A percentile compares a stretch with the other conserved stretches of the same genome.
Conservation (phyloP, 176 grass and related monocot species). For the Cenchrus purpureus region DNA sequence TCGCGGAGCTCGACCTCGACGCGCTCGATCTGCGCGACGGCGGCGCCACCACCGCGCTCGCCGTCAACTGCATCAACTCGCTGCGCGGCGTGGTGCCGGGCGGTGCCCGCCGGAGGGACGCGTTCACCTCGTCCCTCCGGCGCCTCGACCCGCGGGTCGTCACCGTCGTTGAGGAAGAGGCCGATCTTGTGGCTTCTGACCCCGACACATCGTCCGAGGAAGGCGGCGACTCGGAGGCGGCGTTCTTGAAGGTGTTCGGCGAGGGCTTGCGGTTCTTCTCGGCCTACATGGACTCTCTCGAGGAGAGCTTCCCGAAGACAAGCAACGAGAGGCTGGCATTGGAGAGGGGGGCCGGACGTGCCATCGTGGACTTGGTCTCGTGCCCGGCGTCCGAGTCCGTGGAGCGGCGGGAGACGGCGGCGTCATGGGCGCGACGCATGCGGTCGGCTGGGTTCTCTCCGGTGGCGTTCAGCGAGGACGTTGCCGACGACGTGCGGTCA, state of each 20-base stretch:
- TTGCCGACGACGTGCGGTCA: conserved; percentile 81
- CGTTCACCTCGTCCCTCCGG: conserved; percentile 56
- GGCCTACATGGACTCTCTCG: conserved; percentile 88
- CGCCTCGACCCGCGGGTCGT: conserved; percentile 76
- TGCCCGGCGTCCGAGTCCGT: conserved; percentile 75
- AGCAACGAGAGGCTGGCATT: conserved; percentile 91
- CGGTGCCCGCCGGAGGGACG: conserved; percentile 53
- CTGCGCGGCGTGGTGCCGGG: conserved; percentile 67
- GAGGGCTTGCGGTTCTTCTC: conserved; percentile 93
- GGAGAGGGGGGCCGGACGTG: conserved; percentile 78
- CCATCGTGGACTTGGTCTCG: conserved; percentile 81
- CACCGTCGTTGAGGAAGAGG: conserved; percentile 95
- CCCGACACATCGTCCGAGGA: not conserved
- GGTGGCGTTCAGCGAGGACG: conserved; percentile 90
- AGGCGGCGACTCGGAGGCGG: conserved; percentile 62
- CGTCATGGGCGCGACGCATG: conserved; percentile 68
- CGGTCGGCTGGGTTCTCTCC: conserved; percentile 69
- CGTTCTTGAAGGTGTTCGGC: conserved; percentile 81
- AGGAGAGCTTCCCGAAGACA: conserved; percentile 84
- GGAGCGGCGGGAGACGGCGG: conserved; percentile 82
- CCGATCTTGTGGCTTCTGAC: conserved; percentile 61
- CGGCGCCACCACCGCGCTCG: conserved; percentile 58
- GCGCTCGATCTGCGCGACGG: conserved; percentile 62
- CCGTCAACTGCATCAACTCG: conserved; percentile 85
- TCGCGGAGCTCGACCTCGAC: conserved; percentile 84